Base-by-base conservation (phyloP, 805 yeast species). In the Candida jianshihensis region DNA sequence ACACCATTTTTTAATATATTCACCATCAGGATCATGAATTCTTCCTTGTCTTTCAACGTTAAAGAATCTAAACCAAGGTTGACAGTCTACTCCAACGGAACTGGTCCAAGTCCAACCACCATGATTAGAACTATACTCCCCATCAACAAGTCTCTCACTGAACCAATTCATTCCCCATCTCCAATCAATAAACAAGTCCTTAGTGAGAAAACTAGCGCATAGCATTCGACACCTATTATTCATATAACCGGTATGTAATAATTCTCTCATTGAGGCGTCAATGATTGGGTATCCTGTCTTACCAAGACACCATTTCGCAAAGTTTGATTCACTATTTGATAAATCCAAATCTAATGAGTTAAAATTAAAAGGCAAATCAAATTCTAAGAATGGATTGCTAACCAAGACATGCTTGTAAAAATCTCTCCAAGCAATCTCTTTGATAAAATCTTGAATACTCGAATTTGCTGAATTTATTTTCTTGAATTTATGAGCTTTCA, bases 101-200 rank as follows among this genome's bases (percentile, higher is more conserved):
- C 75, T 63, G 29, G 70, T 57, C 50, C 72, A 72, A 1, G 74
- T 74, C 81, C 80, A 75, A 2, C 80, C 80, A 7, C 75, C 78
- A 31, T 66, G 63, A 49, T 75, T 75, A 29, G 75, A 70, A 21
- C 73, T 63, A 42, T 71, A 62, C 48, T 75, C 81, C 19, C 69
- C 68, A 49, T 75, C 80, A 1, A 72, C 51, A 32, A 75, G 56
- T 38, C 63, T 63, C 43, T 62, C 59, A 48, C 68, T 61, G 47
- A 75, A 75, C 60, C 66, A 74, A 25, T 58, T 53, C 44, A 72
- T 75, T 0, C 81, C 81, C 50, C 64, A 57, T 34, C 78, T 61
- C 75, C 76, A 75, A 47, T 74, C 80, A 8, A 72, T 56, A 16
- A 70, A 56, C 16, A 75, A 50, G 40, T 73, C 68, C 48, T 73